Evolutionary conservation across 139 green algal species (phyloP).

Genomic region (Chlamydomonas sphaeroides): DNA sequence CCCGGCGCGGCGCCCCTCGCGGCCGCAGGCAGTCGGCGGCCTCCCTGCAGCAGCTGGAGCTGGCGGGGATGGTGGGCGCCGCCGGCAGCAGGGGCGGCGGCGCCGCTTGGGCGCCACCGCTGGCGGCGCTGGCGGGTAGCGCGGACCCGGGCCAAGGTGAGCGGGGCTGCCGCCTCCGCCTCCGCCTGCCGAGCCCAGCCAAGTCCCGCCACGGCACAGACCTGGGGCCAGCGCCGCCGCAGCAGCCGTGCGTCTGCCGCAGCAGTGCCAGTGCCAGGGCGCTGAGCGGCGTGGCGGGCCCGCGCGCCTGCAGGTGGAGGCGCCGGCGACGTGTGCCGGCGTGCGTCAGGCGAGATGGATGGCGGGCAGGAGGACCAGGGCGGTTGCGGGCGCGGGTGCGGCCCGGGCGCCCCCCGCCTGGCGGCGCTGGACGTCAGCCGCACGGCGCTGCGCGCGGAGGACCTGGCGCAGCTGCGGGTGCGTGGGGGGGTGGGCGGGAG

Average conservation of each 20-base stretch:
- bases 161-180: not conserved
- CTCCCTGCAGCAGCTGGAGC: conserved; percentile 20
- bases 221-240: too few relatives aligned
- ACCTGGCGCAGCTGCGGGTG: conserved; percentile 13
- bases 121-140: conserved; percentile 2
- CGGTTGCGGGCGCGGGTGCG: not conserved
- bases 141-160: not conserved
- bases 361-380: too few relatives aligned
- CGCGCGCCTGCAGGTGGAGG: too few relatives aligned
- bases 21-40: not conserved
- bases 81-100: too few relatives aligned
- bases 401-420: not conserved
- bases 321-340: too few relatives aligned
- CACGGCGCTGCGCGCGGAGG: not conserved
- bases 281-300: too few relatives aligned
- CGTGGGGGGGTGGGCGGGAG: not conserved
- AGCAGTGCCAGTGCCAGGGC: too few relatives aligned
- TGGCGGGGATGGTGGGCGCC: not conserved
- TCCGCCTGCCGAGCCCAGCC: too few relatives aligned
- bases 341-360: too few relatives aligned
- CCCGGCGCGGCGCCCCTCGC: not conserved
- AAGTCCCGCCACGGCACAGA: too few relatives aligned
- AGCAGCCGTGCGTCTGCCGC: too few relatives aligned
- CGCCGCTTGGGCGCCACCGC: not conserved
- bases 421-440: conserved; percentile 12